Base-by-base conservation (phyloP, 2,329 filamentous ascomycete species). In the Graphilbum sp. region DNA sequence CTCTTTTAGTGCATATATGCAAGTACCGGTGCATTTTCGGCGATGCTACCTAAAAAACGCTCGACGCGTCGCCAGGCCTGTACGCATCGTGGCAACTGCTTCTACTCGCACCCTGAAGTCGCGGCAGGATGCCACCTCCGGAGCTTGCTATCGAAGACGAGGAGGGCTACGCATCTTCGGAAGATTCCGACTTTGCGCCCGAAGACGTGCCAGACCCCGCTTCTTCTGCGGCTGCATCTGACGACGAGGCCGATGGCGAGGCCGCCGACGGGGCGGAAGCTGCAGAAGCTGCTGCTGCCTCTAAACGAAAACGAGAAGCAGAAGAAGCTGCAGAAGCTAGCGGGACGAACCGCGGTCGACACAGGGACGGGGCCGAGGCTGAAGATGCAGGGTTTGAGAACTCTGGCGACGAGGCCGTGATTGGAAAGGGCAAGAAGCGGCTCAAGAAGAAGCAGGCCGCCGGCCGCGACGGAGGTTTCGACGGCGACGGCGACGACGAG, bases 171-270 rank as follows among this genome's bases (percentile, higher is more conserved):
- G 71, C 66, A 15, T 82, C 78, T 2, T 76, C 77, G 4, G 74
- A 83, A 46, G 79, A 85, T 52, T 80, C 78, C 10, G 78, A 84
- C 51, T 84, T 84, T 44, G 69, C 75, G 19, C 72, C 70, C n/a
- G 74, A 73, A 34, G 62, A 63, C 16, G 64, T 51, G 21, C 49
- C 57, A 29, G 54, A 49, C 13, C 50, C 56, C n/a, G 62, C 61
- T 27, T 64, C 58, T 24, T 64, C 59, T 15, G 61, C 56, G n/a
- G 61, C 56, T 13, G 69, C 69, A 5, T 66, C 66, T 8, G 66
- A 66, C 27, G 54, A 54, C 16, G 48, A 43, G 18, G 48, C 52
- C 36, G 40, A 43, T 16, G 43, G 46, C 16, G 47, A 41, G 31
- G 47, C 44, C 35, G 47, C 47, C 37, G 34, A 21, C 7, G 20